These are phyloP conservation scores for Uronychia binucleata DNA, from an alignment of 73 alveolate genomes.

Conservation along the genomic window DNA sequence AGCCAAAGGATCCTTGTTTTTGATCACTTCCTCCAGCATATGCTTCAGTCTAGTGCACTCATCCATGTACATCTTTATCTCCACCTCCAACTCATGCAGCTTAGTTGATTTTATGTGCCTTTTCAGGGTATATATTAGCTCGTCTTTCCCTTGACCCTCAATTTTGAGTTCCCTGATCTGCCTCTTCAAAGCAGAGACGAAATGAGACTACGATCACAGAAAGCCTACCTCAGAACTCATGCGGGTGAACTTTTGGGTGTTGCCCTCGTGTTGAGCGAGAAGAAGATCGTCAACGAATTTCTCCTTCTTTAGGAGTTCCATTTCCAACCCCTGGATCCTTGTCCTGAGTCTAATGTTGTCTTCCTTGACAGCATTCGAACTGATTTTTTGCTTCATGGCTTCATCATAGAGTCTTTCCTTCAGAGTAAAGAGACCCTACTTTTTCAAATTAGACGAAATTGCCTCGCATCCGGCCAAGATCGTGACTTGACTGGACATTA, in stretches of 20 bases:
- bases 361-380: no score
- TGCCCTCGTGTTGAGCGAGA: no score
- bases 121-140: constrained; percentile 38
- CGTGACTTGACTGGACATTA: no score
- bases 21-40: constrained; percentile 54
- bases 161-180: constrained; percentile 50
- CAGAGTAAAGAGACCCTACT: no score
- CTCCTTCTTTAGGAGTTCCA: constrained; percentile 36
- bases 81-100: constrained; percentile 47
- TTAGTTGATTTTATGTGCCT: constrained; percentile 50
- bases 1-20: constrained; percentile 45
- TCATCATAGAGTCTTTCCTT: no score
- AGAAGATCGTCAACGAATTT: constrained; percentile 33
- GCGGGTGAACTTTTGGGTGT: no score
- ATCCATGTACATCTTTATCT: constrained; percentile 53
- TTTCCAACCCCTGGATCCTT: constrained; percentile 41
- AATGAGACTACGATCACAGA: constrained; percentile 30
- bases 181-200: constrained; percentile 39
- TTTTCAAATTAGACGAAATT: no score
- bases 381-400: no score
- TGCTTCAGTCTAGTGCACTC: constrained; percentile 64
- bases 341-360: no score
- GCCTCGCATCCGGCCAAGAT: no score
- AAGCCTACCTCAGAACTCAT: no score
- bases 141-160: constrained; percentile 3